Evolutionary conservation across 164 flowering plant genomes (phyloP).

Genomic region (Chloranthus sessilifolius): DNA sequence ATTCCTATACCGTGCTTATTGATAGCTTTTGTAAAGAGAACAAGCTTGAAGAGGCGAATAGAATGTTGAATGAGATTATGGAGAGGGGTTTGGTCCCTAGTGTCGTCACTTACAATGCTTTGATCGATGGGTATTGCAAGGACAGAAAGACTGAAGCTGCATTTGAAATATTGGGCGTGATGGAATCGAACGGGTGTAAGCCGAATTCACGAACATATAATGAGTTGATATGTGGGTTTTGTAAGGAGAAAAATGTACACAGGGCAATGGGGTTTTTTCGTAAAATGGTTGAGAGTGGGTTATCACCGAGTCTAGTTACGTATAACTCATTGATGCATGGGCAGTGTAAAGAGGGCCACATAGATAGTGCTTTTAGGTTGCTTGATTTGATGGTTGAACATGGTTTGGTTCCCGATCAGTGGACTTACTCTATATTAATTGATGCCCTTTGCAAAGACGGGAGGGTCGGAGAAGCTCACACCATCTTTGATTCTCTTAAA

Average conservation of each 20-base stretch:
- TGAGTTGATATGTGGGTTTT: constrained; percentile 69
- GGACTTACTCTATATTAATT: constrained; percentile 61
- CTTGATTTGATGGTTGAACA: constrained; percentile 51
- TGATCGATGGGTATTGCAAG: constrained; percentile 77
- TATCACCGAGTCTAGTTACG: constrained; percentile 47
- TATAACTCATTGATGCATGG: constrained; percentile 62
- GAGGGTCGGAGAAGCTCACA: constrained; percentile 46
- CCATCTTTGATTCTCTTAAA: constrained; percentile 44
- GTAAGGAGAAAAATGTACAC: constrained; percentile 43
- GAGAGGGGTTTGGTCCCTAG: constrained; percentile 47
- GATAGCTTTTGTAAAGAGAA: constrained; percentile 52
- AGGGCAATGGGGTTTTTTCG: constrained; percentile 59
- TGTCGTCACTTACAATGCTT: constrained; percentile 80
- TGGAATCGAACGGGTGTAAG: constrained; percentile 44
- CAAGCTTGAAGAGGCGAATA: constrained; percentile 51
- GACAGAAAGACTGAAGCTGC: constrained; percentile 53
- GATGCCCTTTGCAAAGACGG: constrained; percentile 51
- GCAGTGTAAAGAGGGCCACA: constrained; percentile 57
- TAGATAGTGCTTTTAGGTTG: constrained; percentile 66
- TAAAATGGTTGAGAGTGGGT: constrained; percentile 40
- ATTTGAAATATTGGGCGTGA: constrained; percentile 39
- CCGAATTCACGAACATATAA: constrained; percentile 56
- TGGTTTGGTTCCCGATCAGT: constrained; percentile 53
- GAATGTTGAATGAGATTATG: constrained; percentile 36
- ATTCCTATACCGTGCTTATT: constrained; percentile 72